phyloP scores from a whole-genome alignment of 345 rosid genomes.

The Acer negundo region DNA sequence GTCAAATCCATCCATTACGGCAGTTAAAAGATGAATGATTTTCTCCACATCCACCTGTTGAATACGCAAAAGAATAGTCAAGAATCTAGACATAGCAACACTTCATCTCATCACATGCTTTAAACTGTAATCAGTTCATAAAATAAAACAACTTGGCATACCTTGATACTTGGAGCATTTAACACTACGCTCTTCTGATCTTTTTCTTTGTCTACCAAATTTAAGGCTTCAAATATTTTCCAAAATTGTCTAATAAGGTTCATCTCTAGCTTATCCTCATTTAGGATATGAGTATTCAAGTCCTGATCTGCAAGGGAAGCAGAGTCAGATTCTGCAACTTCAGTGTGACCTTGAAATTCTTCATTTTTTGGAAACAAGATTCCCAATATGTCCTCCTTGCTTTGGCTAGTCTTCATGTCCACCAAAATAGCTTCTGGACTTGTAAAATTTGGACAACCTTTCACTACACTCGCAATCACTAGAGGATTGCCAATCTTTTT shows the following conservation, averaged over 20 bases:
- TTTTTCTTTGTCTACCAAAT: background rate
- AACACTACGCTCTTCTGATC: background rate
- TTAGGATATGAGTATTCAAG: background rate
- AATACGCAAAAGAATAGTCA: background rate
- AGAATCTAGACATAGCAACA: background rate
- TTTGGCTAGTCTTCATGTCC: conserved; percentile 26
- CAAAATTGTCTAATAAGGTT: background rate
- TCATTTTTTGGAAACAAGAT: background rate
- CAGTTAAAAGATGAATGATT: conserved; percentile 1
- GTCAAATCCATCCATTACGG: conserved; percentile 10
- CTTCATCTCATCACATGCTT: too few relatives aligned
- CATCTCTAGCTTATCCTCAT: too few relatives aligned
- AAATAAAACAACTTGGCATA: background rate
- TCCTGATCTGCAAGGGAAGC: background rate
- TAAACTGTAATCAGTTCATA: too few relatives aligned
- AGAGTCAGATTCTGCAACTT: background rate
- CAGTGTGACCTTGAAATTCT: background rate
- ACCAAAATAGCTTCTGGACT: conserved; percentile 25
- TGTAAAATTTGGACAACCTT: background rate
- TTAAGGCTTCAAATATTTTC: conserved; percentile 14
- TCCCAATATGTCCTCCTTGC: conserved; percentile 25
- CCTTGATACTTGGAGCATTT: conserved; percentile 7
- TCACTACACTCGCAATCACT: conserved; percentile 16
- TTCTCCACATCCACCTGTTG: conserved; percentile 19
- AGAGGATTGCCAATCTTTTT: conserved; percentile 36